These are phyloP conservation scores for Agroathelia rolfsii DNA, from an alignment of 1,284 basidiomycete species.

Conservation along the genomic window DNA sequence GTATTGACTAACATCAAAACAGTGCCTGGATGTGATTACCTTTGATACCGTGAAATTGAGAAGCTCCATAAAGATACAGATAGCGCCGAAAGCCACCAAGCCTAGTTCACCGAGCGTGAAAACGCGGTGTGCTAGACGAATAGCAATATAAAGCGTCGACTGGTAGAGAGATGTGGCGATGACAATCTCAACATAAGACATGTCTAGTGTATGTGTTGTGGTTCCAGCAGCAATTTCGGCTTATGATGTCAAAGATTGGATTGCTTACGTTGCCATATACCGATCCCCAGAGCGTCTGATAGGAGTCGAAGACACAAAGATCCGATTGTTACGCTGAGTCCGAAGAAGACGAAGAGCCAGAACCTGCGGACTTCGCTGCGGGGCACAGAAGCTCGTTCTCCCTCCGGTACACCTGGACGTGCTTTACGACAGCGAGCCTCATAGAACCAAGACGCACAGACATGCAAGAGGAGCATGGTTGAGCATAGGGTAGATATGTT, in stretches of 20 bases:
- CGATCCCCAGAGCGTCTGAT: slow-evolving; percentile 31
- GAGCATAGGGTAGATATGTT: slow-evolving; percentile 75
- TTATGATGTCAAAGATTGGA: slow-evolving; percentile 10
- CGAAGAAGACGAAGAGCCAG: slow-evolving; percentile 56
- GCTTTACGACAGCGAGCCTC: slow-evolving; percentile 44
- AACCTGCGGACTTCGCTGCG: slow-evolving; percentile 55
- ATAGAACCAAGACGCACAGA: slow-evolving; percentile 63
- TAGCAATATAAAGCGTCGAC: slow-evolving; percentile 80
- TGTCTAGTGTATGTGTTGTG: slow-evolving; percentile 56
- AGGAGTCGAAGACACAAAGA: slow-evolving; percentile 39
- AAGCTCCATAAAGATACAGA: slow-evolving; percentile 79
- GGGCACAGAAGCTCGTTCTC: slow-evolving; percentile 67
- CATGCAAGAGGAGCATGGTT: slow-evolving; percentile 68
- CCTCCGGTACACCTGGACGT: slow-evolving; percentile 32
- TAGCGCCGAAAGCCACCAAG: slow-evolving; percentile 81
- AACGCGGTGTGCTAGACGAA: slow-evolving; percentile 83
- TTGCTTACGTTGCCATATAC: slow-evolving; percentile 65
- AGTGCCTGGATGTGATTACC: too few relatives aligned
- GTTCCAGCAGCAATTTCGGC: slow-evolving; percentile 4
- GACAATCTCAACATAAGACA: slow-evolving; percentile 71
- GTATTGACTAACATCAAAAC: neutral
- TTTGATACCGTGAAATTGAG: slow-evolving; percentile 73
- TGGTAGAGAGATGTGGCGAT: slow-evolving; percentile 82
- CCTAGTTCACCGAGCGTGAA: slow-evolving; percentile 94
- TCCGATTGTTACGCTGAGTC: slow-evolving; percentile 37